A percentile compares a stretch with the other conserved stretches of the same genome.
Evolutionary conservation across 2,329 filamentous ascomycete genomes (phyloP).

Genomic region (Didymellaceae sp.): DNA sequence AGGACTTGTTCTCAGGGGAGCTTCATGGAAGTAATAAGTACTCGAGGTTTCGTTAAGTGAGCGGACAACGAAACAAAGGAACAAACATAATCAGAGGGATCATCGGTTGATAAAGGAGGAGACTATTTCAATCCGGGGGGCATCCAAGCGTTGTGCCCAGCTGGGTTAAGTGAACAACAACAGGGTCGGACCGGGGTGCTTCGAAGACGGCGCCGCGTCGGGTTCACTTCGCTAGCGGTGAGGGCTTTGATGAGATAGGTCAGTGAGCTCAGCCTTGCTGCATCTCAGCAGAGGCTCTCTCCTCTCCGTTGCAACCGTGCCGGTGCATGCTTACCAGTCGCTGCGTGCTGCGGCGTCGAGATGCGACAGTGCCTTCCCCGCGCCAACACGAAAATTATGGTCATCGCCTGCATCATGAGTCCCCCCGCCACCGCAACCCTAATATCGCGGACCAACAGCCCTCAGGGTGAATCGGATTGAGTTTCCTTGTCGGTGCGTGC

Average conservation of each 20-base stretch:
- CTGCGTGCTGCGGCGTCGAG: slow-evolving; percentile 25
- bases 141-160: slow-evolving; percentile 16
- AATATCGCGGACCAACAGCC: slow-evolving; percentile 4
- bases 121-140: slow-evolving; percentile 31
- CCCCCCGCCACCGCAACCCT: slow-evolving; percentile 12
- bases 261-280: slow-evolving; percentile 38
- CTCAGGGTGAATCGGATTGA: neutral
- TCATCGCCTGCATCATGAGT: too few relatives aligned
- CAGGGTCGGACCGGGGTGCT: slow-evolving; percentile 17
- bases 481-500: slow-evolving; percentile 5
- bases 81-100: slow-evolving; percentile 6
- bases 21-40: neutral
- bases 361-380: slow-evolving; percentile 42
- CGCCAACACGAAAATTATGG: slow-evolving; percentile 9
- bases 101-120: slow-evolving; percentile 23
- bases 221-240: slow-evolving; percentile 23
- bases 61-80: slow-evolving; percentile 16
- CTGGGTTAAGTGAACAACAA: slow-evolving; percentile 30
- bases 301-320: slow-evolving; percentile 27
- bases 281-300: slow-evolving; percentile 29
- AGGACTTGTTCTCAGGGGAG: too few relatives aligned
- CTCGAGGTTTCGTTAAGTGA: neutral
- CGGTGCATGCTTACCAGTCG: slow-evolving; percentile 14
- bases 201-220: slow-evolving; percentile 21
- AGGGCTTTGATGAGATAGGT: slow-evolving; percentile 27